Conservation (phyloP, 495 filamentous ascomycete species). For the Coniosporium apollinis region DNA sequence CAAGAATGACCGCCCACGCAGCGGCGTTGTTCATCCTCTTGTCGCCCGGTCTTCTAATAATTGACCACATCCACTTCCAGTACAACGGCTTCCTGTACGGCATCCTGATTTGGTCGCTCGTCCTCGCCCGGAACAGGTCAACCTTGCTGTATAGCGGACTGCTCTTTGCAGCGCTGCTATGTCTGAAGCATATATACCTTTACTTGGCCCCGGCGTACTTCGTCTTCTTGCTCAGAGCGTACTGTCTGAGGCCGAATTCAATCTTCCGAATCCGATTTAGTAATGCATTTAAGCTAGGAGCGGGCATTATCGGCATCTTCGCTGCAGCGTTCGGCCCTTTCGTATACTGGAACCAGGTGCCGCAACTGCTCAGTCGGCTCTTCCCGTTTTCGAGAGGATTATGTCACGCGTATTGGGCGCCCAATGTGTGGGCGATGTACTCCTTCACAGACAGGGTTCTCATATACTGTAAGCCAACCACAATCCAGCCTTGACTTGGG, state of each 20-base stretch:
- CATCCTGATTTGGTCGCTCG: conserved; percentile 67
- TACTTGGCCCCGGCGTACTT: conserved; percentile 96
- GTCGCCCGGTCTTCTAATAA: conserved; percentile 85
- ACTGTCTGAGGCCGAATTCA: conserved; percentile 70
- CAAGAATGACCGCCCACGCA: conserved; percentile 67
- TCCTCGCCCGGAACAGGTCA: conserved; percentile 59
- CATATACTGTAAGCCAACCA: conserved; percentile 46
- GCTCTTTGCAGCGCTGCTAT: conserved; percentile 68
- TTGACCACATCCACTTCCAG: conserved; percentile 98
- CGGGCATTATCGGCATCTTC: conserved; percentile 55
- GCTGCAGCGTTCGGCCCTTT: conserved; percentile 82
- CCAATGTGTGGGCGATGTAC: conserved; percentile 94
- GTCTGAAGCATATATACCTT: conserved; percentile 95
- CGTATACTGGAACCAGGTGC: conserved; percentile 63
- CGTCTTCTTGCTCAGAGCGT: conserved; percentile 69
- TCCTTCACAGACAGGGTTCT: conserved; percentile 73
- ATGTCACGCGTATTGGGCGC: conserved; percentile 97
- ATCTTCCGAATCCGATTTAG: conserved; percentile 57
- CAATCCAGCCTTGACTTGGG: background rate
- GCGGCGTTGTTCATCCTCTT: conserved; percentile 80
- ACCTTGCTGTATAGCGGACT: conserved; percentile 64
- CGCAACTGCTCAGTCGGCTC: conserved; percentile 68
- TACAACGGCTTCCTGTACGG: conserved; percentile 97
- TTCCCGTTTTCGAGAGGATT: conserved; percentile 90
- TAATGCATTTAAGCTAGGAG: conserved; percentile 69